Base-by-base conservation (phyloP, 2,329 filamentous ascomycete genomes). In the Triangularia setosa region DNA sequence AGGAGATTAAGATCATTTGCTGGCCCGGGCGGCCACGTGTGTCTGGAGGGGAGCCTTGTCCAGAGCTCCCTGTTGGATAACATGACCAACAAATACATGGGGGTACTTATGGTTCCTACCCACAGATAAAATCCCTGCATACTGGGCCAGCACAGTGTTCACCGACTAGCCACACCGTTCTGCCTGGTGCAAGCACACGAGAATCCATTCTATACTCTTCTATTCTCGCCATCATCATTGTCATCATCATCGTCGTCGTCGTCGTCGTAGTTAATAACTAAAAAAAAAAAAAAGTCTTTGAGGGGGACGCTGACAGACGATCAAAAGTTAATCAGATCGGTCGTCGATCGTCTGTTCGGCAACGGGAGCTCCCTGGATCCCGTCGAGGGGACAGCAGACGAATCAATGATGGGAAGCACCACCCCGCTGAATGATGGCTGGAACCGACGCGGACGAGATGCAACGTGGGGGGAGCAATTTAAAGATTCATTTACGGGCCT, bases 11-110 rank as follows among this genome's bases (percentile, higher is more conserved):
- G 64, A 68, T 63, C 68, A 66, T 65, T 68, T 67, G 66, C 59
- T 67, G 69, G 69, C 54, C 70, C 71, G 61, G 65, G 69, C 68
- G 65, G 71, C 73, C 73, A 74, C 73, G 72, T 74, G 73, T 71
- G 66, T 64, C 30, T 25, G 61, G 63, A 59, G 40, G 61, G 65
- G 55, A 33, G 28, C 65, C 62, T 61, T 58, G 58, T 53, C 52
- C 33, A 27, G 28, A 56, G 12, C 53, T 35, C 35, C 64, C 63
- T 57, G 61, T 21, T 53, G 21, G 23, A 58, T 53, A 30, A 63
- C 62, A 35, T 62, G 40, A 59, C 60, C 40, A 54, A 35, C 56
- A 61, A 57, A 44, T 69, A 69, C 66, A 25, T 67, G 21, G 24
- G 14, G 66, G 61, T 68, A 69, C 67, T 40, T 66, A 21, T 54